Conservation (phyloP, 345 rosid genomes). For the Pugionium dolabratum region DNA sequence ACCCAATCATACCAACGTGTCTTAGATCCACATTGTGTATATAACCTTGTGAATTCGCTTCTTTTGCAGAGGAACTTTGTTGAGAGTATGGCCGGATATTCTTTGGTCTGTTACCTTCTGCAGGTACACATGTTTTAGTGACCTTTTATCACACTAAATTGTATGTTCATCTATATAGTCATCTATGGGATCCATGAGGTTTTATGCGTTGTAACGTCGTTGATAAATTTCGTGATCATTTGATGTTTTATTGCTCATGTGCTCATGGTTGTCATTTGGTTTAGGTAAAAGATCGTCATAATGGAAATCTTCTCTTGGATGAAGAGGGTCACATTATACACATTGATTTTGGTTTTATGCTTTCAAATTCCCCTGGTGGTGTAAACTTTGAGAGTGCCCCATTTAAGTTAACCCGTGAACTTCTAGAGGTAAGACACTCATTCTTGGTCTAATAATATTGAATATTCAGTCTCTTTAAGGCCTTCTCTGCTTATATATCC, state of each 20-base stretch:
- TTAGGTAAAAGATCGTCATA: slow-evolving; percentile 96
- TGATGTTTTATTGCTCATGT: neutral
- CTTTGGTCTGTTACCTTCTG: slow-evolving; percentile 94
- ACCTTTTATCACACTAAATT: slow-evolving; percentile 5
- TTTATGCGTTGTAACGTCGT: no score
- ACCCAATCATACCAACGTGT: no score
- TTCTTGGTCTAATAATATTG: slow-evolving; percentile 8
- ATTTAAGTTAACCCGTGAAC: slow-evolving; percentile 97
- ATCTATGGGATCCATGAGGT: no score
- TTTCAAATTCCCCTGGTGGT: slow-evolving; percentile 98
- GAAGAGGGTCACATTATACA: slow-evolving; percentile 99
- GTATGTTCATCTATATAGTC: slow-evolving; percentile 9
- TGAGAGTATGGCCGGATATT: slow-evolving; percentile 99
- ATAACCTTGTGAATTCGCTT: slow-evolving; percentile 5
- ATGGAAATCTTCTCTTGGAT: slow-evolving; percentile 92
- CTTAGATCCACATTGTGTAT: neutral
- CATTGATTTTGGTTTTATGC: slow-evolving; percentile 99
- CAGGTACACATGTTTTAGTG: slow-evolving; percentile 54
- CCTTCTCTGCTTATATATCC: slow-evolving; percentile 21
- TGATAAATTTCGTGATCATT: neutral
- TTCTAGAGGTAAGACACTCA: slow-evolving; percentile 74
- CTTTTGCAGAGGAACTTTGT: slow-evolving; percentile 91
- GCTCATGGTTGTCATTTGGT: slow-evolving; percentile 12
- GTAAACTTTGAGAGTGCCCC: slow-evolving; percentile 99
- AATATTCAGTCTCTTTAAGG: neutral